Percentiles rank a stretch among this genome's conserved stretches.
Conservation (phyloP, 2,329 filamentous ascomycete genomes). For the Cercospora berteroae region DNA sequence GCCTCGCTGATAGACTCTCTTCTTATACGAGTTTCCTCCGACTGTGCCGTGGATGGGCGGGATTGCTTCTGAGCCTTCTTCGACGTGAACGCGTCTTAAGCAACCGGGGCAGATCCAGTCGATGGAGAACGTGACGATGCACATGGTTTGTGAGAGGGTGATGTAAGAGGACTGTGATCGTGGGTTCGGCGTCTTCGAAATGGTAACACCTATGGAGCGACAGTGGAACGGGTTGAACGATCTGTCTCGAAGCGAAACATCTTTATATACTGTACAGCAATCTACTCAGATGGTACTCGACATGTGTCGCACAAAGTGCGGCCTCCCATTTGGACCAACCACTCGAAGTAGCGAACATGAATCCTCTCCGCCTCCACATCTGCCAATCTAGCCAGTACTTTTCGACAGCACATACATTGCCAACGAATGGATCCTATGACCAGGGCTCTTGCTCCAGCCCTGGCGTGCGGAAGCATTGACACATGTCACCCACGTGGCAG, state of each 20-base stretch:
- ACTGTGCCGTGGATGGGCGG: neutral
- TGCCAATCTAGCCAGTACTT: neutral
- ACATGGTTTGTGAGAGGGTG: neutral
- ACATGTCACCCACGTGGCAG: neutral
- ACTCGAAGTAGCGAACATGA: neutral
- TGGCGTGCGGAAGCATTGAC: neutral
- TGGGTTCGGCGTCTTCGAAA: too few species aligned
- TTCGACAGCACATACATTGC: neutral
- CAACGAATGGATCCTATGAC: too few species aligned
- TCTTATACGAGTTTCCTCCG: neutral
- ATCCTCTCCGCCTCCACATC: neutral
- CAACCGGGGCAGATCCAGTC: neutral
- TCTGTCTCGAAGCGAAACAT: neutral
- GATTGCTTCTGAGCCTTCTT: neutral
- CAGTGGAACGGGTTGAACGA: too few species aligned
- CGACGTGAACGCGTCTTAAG: neutral
- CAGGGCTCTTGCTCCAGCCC: too few species aligned
- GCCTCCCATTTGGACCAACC: neutral
- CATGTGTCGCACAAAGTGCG: neutral
- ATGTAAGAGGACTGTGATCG: too few species aligned
- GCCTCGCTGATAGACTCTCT: neutral
- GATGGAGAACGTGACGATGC: neutral
- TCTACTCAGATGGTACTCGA: neutral
- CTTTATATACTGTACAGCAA: neutral
- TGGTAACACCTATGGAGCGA: neutral